Conservation (phyloP, 2,329 filamentous ascomycete genomes). For the Aspergillus felis region DNA sequence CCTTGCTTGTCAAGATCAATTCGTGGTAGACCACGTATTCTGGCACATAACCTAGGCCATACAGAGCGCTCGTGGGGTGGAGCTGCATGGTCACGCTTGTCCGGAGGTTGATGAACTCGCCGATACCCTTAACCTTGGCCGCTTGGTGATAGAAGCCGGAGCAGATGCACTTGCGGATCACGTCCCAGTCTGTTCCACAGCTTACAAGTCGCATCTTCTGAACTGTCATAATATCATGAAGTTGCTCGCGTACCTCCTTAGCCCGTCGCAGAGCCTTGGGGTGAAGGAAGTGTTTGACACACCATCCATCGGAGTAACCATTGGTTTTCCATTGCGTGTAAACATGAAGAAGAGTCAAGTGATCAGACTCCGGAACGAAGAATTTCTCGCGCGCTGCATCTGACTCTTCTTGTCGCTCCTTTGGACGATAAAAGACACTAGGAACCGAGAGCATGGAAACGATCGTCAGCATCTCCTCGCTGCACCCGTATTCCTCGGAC, state of each 20-base stretch:
- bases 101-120: conserved; percentile 94
- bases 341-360: conserved; percentile 91
- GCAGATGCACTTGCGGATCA: conserved; percentile 94
- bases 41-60: conserved; percentile 86
- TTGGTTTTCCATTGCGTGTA: conserved; percentile 95
- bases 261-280: conserved; percentile 88
- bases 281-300: conserved; percentile 87
- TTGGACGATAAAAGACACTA: conserved; percentile 93
- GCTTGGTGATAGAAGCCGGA: conserved; percentile 98
- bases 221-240: conserved; percentile 88
- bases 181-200: conserved; percentile 95
- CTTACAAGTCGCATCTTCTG: conserved; percentile 84
- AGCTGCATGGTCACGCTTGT: conserved; percentile 92
- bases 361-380: conserved; percentile 96
- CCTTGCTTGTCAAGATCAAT: conserved; percentile 90
- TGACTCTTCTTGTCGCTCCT: conserved; percentile 93
- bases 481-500: conserved; percentile 83
- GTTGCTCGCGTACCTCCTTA: conserved; percentile 90
- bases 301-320: conserved; percentile 87
- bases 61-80: conserved; percentile 89
- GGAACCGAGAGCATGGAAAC: conserved; percentile 97
- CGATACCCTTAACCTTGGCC: conserved; percentile 90
- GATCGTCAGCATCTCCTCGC: conserved; percentile 96
- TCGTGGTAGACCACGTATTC: conserved; percentile 99
- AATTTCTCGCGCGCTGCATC: conserved; percentile 96